Evolutionary conservation across 1,284 basidiomycete genomes (phyloP).

Genomic region (Lignosus rhinocerotis): DNA sequence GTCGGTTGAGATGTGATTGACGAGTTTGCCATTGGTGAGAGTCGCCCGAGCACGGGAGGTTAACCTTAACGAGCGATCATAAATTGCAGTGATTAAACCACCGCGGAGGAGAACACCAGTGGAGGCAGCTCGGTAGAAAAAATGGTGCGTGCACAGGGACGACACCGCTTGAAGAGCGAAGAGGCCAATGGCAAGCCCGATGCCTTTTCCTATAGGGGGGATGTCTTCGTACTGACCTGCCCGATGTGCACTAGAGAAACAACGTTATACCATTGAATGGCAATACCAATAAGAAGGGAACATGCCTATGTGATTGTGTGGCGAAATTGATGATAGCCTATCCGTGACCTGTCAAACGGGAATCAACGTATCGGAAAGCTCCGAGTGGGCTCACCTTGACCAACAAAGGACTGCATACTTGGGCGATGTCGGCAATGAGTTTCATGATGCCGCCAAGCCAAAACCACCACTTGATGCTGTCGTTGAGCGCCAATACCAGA

Average conservation of each 20-base stretch:
- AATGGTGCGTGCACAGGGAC: constrained; percentile 78
- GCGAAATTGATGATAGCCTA: constrained; percentile 80
- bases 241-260: constrained; percentile 40
- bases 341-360: background rate
- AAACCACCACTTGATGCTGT: constrained; percentile 81
- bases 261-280: background rate
- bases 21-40: constrained; percentile 82
- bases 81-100: constrained; percentile 89
- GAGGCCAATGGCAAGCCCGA: constrained; percentile 76
- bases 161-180: constrained; percentile 69
- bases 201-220: constrained; percentile 68
- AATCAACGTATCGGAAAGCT: background rate
- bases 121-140: constrained; percentile 73
- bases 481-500: constrained; percentile 75
- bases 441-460: constrained; percentile 83
- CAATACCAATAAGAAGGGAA: background rate
- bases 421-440: constrained; percentile 69
- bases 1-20: constrained; percentile 94
- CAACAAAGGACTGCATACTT: constrained; percentile 77
- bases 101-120: constrained; percentile 83
- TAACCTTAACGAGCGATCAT: constrained; percentile 76
- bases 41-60: constrained; percentile 83
- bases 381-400: constrained; percentile 53
- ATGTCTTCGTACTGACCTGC: constrained; percentile 40
- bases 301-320: constrained; percentile 54